These are phyloP conservation scores for Tetracladium maxilliforme DNA, from an alignment of 2,329 filamentous ascomycete species.

Conservation along the genomic window DNA sequence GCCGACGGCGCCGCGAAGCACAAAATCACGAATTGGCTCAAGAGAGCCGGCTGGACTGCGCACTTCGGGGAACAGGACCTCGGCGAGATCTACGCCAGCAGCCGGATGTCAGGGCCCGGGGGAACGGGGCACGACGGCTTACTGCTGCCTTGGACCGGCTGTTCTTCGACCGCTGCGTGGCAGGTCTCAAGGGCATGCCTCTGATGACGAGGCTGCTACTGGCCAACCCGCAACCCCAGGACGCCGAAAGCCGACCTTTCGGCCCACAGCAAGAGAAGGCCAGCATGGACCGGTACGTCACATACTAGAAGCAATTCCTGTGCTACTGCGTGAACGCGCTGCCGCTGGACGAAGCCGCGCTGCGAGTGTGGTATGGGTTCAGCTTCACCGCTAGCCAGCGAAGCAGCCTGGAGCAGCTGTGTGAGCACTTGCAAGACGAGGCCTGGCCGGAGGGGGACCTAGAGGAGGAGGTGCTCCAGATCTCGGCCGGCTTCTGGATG, in stretches of 20 bases:
- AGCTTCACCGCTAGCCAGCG: neutral
- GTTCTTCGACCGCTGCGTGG: conserved; percentile 1
- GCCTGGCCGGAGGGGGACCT: conserved; percentile 1
- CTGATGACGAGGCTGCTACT: conserved; percentile 1
- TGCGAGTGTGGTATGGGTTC: neutral
- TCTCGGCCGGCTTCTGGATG: conserved; percentile 1
- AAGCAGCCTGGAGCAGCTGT: neutral
- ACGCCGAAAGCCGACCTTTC: conserved; percentile 1
- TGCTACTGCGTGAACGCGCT: conserved; percentile 1
- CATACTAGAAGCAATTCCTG: conserved; percentile 1
- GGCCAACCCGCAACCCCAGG: neutral
- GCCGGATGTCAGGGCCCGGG: neutral
- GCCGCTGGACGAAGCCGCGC: neutral
- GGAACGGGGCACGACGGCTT: neutral
- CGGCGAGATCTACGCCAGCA: neutral
- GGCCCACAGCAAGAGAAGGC: neutral
- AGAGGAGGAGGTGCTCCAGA: conserved; percentile 1
- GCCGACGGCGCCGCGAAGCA: neutral
- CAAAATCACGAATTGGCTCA: conserved; percentile 1
- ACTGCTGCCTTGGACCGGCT: neutral
- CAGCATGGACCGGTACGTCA: conserved; percentile 1
- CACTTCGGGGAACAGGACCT: conserved; percentile 1
- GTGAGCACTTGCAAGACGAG: neutral
- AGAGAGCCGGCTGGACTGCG: neutral
- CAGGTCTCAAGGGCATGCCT: neutral